Evolutionary conservation across 2,329 filamentous ascomycete genomes (phyloP), one percentile per base, ranked within the genome.

Genomic region (Curvularia hawaiiensis): DNA sequence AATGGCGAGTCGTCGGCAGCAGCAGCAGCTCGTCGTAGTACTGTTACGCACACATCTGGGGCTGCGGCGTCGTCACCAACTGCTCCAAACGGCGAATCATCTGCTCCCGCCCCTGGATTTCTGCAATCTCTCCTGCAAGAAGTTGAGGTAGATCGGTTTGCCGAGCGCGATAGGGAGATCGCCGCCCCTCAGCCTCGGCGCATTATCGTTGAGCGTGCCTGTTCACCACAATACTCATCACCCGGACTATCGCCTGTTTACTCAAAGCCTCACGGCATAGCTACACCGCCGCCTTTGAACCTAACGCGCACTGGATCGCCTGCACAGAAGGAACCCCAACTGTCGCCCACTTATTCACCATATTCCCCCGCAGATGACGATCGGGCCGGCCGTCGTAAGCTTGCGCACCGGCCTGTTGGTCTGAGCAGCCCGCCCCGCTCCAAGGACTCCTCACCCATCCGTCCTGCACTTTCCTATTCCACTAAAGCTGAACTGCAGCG

Each of bases 401-500:
- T 69, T 18, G 52, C 66, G 8, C 66, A 74, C 26, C 68, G 69
- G 44, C 67, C 74, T 35, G 67, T 66, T 24, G 74, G 72, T 12
- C 64, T 74, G 7, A 79, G 57, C 69, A 79, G 73, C 63, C 77
- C 76, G 61, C 72, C 77, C 18, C 81, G 84, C 28, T 85, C 86
- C 7, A 67, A 83, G 44, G 88, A 93, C 44, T 81, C 82, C 1
- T 92, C 90, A n/a, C 90, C 90, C 8, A 84, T 83, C 2, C 86
- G 89, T 33, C 73, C 81, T 8, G 79, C 79, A 7, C 84, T 97
- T 68, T 90, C 93, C 0, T 86, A 92, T 24, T 88, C 91, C 62
- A 90, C 91, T 62, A 99, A 99, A 76, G 88, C 91, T 65, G 92
- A 88, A 70, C 90, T 99, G 63, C 94, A 92, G 73, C 88, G 88